A percentile compares a stretch with the other conserved stretches of the same genome.
Evolutionary conservation across 2,329 filamentous ascomycete genomes (phyloP).

Genomic region (Fusarium torreyae): DNA sequence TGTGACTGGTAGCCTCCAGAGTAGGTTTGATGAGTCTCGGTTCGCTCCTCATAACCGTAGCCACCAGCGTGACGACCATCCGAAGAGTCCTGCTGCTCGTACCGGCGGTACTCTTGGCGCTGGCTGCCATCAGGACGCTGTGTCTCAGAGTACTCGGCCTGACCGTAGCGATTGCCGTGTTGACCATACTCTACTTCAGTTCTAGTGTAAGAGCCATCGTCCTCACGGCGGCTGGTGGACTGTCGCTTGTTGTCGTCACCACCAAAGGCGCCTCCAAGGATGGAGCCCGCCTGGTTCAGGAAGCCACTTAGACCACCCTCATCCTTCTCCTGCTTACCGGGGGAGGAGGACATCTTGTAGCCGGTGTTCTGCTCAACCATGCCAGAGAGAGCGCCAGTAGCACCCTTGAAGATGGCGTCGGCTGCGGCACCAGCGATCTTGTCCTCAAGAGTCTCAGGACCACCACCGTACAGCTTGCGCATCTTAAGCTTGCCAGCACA

Average conservation of each 20-base stretch:
- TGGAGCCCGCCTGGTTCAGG: slow-evolving; percentile 76
- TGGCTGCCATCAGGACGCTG: slow-evolving; percentile 70
- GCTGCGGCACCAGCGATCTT: slow-evolving; percentile 71
- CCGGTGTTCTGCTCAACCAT: slow-evolving; percentile 65
- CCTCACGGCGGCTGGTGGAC: slow-evolving; percentile 66
- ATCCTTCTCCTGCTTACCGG: slow-evolving; percentile 62
- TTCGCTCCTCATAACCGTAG: slow-evolving; percentile 72
- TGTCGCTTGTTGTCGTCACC: slow-evolving; percentile 69
- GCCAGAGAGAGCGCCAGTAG: slow-evolving; percentile 67
- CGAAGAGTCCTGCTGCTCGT: slow-evolving; percentile 68
- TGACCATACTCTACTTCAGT: slow-evolving; percentile 74
- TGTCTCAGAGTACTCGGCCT: slow-evolving; percentile 73
- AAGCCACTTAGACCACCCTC: slow-evolving; percentile 79
- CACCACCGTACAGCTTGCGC: slow-evolving; percentile 73
- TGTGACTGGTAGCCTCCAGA: slow-evolving; percentile 69
- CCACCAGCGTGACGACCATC: slow-evolving; percentile 58
- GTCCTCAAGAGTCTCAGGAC: slow-evolving; percentile 66
- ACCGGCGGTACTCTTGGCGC: slow-evolving; percentile 72
- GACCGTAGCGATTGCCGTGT: slow-evolving; percentile 70
- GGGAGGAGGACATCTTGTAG: slow-evolving; percentile 56
- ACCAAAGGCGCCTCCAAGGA: slow-evolving; percentile 75
- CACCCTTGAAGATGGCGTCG: slow-evolving; percentile 70
- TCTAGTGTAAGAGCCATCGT: slow-evolving; percentile 74
- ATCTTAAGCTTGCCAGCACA: slow-evolving; percentile 84
- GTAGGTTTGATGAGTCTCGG: slow-evolving; percentile 66